phyloP scores from a whole-genome alignment of 2,329 filamentous ascomycete genomes.

The Chrysosporium queenslandicum region DNA sequence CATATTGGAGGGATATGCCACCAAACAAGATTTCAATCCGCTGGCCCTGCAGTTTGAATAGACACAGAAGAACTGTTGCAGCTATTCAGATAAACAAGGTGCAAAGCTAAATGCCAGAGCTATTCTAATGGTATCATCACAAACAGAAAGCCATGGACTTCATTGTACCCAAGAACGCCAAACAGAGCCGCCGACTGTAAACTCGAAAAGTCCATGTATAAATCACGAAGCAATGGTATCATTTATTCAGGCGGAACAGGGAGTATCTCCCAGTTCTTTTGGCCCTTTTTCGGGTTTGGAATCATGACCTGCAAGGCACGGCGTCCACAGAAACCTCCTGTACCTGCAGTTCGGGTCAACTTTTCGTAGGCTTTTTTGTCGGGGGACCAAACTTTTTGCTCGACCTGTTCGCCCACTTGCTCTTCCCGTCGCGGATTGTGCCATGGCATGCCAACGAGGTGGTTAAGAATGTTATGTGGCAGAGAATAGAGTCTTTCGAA shows the following conservation, averaged over 20 bases:
- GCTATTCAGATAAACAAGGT: neutral
- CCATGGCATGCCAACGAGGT: constrained; percentile 47
- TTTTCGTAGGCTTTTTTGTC: constrained; percentile 34
- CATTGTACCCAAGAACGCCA: neutral
- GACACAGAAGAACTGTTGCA: neutral
- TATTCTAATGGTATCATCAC: constrained; percentile 5
- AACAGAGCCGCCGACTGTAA: neutral
- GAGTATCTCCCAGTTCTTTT: constrained; percentile 39
- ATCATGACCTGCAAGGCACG: constrained; percentile 37
- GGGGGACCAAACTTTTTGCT: constrained; percentile 36
- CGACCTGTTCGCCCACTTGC: constrained; percentile 43
- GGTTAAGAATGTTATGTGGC: constrained; percentile 50
- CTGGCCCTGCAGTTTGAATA: neutral
- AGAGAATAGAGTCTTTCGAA: constrained; percentile 56
- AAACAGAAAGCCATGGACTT: neutral
- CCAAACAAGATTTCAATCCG: neutral
- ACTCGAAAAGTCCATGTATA: neutral
- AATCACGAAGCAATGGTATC: neutral
- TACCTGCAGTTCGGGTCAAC: constrained; percentile 32
- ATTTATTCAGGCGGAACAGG: constrained; percentile 27
- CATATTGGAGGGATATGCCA: neutral
- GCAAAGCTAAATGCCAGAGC: neutral
- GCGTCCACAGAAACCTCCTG: constrained; percentile 39
- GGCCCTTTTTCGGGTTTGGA: constrained; percentile 33
- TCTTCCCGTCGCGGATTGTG: constrained; percentile 53